phyloP scores from a whole-genome alignment of 192 early-diverging fungal species.

The Entomortierella lignicola region DNA sequence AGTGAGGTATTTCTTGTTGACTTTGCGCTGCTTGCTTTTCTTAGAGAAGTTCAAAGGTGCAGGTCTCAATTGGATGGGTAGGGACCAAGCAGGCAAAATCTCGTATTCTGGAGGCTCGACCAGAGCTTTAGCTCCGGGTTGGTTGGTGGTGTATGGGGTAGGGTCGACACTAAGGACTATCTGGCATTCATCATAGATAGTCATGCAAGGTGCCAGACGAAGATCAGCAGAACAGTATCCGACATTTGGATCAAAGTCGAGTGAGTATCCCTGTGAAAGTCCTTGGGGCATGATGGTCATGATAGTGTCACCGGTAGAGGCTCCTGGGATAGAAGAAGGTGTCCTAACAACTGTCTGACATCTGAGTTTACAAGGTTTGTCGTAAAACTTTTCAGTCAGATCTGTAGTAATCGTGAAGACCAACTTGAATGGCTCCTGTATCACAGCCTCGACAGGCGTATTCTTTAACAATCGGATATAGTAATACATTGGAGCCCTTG shows the following conservation, averaged over 20 bases:
- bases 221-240: slow-evolving; percentile 49
- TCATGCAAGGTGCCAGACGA: slow-evolving; percentile 52
- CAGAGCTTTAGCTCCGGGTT: slow-evolving; percentile 14
- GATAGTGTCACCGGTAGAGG: slow-evolving; percentile 35
- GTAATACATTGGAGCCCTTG: slow-evolving; percentile 29
- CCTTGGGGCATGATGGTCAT: slow-evolving; percentile 54
- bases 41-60: slow-evolving; percentile 46
- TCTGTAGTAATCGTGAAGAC: slow-evolving; percentile 56
- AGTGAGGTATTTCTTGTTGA: slow-evolving; percentile 46
- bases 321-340: slow-evolving; percentile 29
- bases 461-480: slow-evolving; percentile 53
- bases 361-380: slow-evolving; percentile 38
- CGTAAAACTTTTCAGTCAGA: slow-evolving; percentile 52
- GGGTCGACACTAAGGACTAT: slow-evolving; percentile 41
- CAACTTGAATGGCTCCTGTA: slow-evolving; percentile 55
- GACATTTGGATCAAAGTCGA: slow-evolving; percentile 51
- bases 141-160: slow-evolving; percentile 20
- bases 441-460: slow-evolving; percentile 53
- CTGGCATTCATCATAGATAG: slow-evolving; percentile 44
- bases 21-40: slow-evolving; percentile 50
- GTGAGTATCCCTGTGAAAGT: slow-evolving; percentile 39
- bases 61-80: slow-evolving; percentile 41
- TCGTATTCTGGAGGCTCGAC: slow-evolving; percentile 47
- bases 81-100: slow-evolving; percentile 47
- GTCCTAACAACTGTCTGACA: slow-evolving; percentile 49